Conservation (phyloP, 1,284 basidiomycete species). For the Inonotus obliquus region DNA sequence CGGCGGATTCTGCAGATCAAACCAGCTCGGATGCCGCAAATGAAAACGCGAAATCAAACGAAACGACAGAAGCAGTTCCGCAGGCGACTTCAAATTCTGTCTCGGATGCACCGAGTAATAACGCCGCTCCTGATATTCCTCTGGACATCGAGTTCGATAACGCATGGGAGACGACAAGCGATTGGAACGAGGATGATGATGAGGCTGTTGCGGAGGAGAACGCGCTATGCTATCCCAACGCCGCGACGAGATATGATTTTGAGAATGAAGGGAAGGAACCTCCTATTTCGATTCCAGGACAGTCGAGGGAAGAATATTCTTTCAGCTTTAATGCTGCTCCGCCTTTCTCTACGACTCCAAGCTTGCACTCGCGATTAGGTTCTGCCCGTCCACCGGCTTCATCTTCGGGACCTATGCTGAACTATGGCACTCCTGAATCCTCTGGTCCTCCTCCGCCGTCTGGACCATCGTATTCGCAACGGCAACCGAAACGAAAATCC, state of each 20-base stretch:
- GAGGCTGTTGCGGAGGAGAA: slow-evolving; percentile 70
- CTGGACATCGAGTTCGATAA: slow-evolving; percentile 90
- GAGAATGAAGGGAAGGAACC: neutral
- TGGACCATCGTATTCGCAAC: no score
- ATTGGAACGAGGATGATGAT: slow-evolving; percentile 85
- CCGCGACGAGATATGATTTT: neutral
- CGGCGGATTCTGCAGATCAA: slow-evolving; percentile 25
- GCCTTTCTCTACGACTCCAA: no score
- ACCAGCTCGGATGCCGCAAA: slow-evolving; percentile 19
- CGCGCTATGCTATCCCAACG: slow-evolving; percentile 49
- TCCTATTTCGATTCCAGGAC: no score
- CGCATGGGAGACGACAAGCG: slow-evolving; percentile 85
- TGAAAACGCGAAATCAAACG: neutral
- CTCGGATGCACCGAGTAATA: neutral
- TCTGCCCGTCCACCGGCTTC: no score
- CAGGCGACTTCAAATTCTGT: neutral
- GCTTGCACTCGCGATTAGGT: no score
- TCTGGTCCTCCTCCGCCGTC: no score
- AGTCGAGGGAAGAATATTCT: no score
- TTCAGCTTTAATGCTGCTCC: no score
- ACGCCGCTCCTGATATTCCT: neutral
- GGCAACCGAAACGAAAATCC: no score
- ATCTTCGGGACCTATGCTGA: no score
- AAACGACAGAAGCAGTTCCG: slow-evolving; percentile 8
- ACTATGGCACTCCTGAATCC: no score